Conservation (phyloP, 805 yeast genomes). For the Wickerhamomyces silvicola region DNA sequence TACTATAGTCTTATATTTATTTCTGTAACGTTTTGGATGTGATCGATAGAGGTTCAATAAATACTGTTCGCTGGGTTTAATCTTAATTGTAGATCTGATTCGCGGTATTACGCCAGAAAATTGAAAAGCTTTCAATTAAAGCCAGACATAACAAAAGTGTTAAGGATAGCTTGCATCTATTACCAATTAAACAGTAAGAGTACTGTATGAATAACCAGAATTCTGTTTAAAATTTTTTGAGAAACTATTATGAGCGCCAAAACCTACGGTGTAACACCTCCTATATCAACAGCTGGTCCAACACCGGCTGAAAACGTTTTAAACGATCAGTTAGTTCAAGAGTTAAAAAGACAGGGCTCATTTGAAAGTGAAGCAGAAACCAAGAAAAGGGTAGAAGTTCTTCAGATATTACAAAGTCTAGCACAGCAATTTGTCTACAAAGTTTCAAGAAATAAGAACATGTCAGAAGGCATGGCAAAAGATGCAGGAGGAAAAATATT, state of each 20-base stretch:
- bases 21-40: no score
- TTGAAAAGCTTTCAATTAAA: no score
- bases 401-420: constrained; percentile 63
- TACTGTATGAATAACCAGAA: no score
- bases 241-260: constrained; percentile 6
- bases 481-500: constrained; percentile 99
- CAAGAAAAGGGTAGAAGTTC: constrained; percentile 68
- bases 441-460: constrained; percentile 75
- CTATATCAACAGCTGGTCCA: constrained; percentile 82
- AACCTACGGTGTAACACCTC: constrained; percentile 32
- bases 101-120: no score
- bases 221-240: no score
- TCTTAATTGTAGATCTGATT: no score
- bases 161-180: no score
- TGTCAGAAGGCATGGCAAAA: constrained; percentile 95
- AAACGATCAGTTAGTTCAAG: constrained; percentile 72
- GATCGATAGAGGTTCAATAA: constrained; percentile 7
- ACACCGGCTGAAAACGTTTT: constrained; percentile 70
- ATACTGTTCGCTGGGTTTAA: not conserved
- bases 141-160: no score
- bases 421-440: constrained; percentile 76
- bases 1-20: constrained; percentile 2
- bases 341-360: constrained; percentile 75
- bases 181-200: not conserved
- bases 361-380: constrained; percentile 87